Percentiles rank a stretch among this genome's conserved stretches.
Evolutionary conservation across 345 rosid species (phyloP).

Genomic region (Citrus inodora): DNA sequence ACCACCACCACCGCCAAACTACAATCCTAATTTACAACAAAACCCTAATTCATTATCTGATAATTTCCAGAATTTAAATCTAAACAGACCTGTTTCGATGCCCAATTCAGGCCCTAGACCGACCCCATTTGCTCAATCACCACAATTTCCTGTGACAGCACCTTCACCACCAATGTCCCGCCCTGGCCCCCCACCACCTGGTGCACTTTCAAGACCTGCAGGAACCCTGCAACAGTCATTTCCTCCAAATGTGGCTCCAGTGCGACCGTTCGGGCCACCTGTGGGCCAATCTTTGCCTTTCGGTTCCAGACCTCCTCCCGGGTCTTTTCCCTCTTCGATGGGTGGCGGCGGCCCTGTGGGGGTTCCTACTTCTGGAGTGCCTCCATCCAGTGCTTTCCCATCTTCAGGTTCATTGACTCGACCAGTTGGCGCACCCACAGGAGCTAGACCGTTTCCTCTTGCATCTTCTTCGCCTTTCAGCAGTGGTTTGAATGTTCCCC

Average conservation of each 20-base stretch:
- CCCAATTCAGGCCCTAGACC: constrained; percentile 56
- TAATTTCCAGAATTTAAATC: constrained; percentile 67
- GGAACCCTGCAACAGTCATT: constrained; percentile 43
- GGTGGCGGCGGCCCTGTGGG: constrained; percentile 31
- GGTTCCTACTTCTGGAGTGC: constrained; percentile 20
- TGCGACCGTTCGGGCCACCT: constrained; percentile 63
- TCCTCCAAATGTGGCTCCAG: constrained; percentile 41
- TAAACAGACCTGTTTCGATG: constrained; percentile 41
- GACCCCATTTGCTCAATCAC: constrained; percentile 56
- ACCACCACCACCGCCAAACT: constrained; percentile 35
- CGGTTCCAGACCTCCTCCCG: constrained; percentile 59
- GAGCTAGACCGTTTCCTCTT: constrained; percentile 48
- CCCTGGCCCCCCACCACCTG: constrained; percentile 56
- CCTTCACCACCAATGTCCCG: constrained; percentile 58
- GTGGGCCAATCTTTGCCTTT: constrained; percentile 48
- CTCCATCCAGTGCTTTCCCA: constrained; percentile 27
- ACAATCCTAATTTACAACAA: constrained; percentile 36
- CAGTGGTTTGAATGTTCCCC: constrained; percentile 29
- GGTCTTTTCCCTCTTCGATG: constrained; percentile 38
- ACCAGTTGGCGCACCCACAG: constrained; percentile 33
- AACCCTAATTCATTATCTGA: constrained; percentile 38
- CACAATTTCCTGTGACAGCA: constrained; percentile 37
- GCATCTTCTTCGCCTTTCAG: constrained; percentile 36
- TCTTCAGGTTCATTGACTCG: constrained; percentile 35
- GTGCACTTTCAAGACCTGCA: constrained; percentile 40